Conservation (phyloP, 1,284 basidiomycete species). For the Fomitopsis betulina region DNA sequence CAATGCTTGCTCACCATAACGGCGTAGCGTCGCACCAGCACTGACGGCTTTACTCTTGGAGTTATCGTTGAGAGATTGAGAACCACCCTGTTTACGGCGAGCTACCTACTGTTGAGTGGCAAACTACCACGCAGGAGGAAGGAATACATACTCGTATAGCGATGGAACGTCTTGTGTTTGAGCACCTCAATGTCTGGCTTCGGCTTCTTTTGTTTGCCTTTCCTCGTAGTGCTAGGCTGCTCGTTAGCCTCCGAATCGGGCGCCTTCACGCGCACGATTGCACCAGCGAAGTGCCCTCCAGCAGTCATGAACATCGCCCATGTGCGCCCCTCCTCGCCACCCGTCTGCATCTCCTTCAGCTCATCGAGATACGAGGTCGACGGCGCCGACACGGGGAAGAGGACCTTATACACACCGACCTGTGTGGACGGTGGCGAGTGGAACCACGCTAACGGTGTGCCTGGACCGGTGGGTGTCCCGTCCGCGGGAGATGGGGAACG, state of each 20-base stretch:
- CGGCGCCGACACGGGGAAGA: conserved; percentile 52
- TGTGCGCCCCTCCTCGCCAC: conserved; percentile 60
- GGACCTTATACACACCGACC: conserved; percentile 80
- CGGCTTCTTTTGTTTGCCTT: conserved; percentile 55
- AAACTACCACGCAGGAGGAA: not conserved
- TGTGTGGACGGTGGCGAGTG: conserved; percentile 82
- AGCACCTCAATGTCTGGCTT: conserved; percentile 76
- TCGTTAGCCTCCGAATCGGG: conserved; percentile 41
- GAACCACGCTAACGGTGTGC: conserved; percentile 87
- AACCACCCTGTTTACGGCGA: conserved; percentile 95
- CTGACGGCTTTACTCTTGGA: conserved; percentile 91
- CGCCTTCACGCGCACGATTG: conserved; percentile 71
- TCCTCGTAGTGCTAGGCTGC: conserved; percentile 39
- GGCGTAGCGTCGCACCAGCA: conserved; percentile 90
- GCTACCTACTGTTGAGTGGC: conserved; percentile 42
- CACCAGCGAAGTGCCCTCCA: conserved; percentile 96
- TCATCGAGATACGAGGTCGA: conserved; percentile 46
- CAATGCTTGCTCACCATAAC: conserved; percentile 93
- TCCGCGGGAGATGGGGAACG: conserved; percentile 46
- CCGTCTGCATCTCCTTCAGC: conserved; percentile 65
- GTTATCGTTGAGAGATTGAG: conserved; percentile 90
- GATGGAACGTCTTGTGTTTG: conserved; percentile 95
- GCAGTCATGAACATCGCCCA: conserved; percentile 97
- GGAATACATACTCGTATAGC: conserved; percentile 83
- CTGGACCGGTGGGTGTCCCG: conserved; percentile 39